Evolutionary conservation across 768 basidiomycete genomes (phyloP), one percentile per base, ranked within the genome.

Genomic region (Termitomyces sp.): DNA sequence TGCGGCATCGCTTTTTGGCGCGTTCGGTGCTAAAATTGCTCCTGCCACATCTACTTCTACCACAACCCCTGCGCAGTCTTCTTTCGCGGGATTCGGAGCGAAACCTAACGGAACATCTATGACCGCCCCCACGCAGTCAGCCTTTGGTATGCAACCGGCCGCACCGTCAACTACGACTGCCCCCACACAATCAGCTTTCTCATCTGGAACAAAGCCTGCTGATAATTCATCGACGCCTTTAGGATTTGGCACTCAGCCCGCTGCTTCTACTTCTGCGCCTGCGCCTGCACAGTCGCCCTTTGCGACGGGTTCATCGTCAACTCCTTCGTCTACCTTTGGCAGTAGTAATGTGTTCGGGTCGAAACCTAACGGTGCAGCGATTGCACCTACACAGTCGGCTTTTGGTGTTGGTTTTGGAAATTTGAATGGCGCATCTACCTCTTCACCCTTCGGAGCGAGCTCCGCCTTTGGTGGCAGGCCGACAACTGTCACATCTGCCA

Each of bases 401-500:
- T 42, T 49, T 9, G 54, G 54, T n/a, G 43, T 32, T 29, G 33
- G 29, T 15, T 36, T 36, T 33, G 53, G 45, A 18, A 40, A 32
- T 50, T 32, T 9, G 27, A 55, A 50, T 42, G 23, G 33, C 13
- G 22, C 42, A 33, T 54, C 52, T 18, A 54, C 48, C 13, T 25
- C 53, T 32, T 60, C 58, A 25, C 12, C 54, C 7, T 53, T 51
- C 3, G 49, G 48, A 18, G 12, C 48, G 15, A 52, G 31, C 16
- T 39, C 45, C 42, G 27, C 12, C 5, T 57, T 57, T 48, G 58
- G 56, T 55, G 20, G 53, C 31, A 46, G 51, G 13, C 36, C 63
- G 3, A 25, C 56, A 13, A 32, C 53, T 9, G 40, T 50, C 15
- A 23, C 58, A 29, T 23, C 23, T 10, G 22, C 35, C 23, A 5